Evolutionary conservation across 1,284 basidiomycete genomes (phyloP).

Genomic region (Ganoderma leucocontextum): DNA sequence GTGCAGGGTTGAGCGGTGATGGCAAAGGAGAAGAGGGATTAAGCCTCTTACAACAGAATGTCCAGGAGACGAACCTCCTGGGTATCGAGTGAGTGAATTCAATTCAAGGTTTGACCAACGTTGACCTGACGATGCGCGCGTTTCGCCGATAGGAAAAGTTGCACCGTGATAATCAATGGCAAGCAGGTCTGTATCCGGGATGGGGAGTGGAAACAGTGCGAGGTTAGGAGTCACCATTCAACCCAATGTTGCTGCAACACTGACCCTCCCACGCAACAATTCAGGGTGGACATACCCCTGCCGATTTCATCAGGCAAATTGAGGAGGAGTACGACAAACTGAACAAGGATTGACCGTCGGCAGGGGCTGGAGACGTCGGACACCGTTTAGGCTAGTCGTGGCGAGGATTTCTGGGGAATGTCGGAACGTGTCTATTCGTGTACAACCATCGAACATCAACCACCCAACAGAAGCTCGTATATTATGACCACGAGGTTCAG

Average conservation of each 20-base stretch:
- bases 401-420: not conserved
- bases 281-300: constrained; percentile 77
- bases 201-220: constrained; percentile 82
- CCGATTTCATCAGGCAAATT: constrained; percentile 84
- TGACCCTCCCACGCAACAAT: constrained; percentile 10
- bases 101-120: not conserved
- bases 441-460: constrained; percentile 33
- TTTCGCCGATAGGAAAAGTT: constrained; percentile 69
- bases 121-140: constrained; percentile 18
- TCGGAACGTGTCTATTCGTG: constrained; percentile 18
- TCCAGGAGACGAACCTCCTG: constrained; percentile 54
- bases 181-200: constrained; percentile 81
- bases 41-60: constrained; percentile 66
- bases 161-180: constrained; percentile 81
- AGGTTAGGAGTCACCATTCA: constrained; percentile 61
- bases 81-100: constrained; percentile 61
- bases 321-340: constrained; percentile 75
- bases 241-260: not conserved
- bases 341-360: constrained; percentile 49
- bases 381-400: not conserved
- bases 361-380: not conserved
- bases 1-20: constrained; percentile 64
- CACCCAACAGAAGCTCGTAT: constrained; percentile 80
- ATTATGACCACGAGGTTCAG: constrained; percentile 85
- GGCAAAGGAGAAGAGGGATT: constrained; percentile 69